Evolutionary conservation across 2,329 filamentous ascomycete genomes (phyloP).

Genomic region (Aspergillus puulaauensis): DNA sequence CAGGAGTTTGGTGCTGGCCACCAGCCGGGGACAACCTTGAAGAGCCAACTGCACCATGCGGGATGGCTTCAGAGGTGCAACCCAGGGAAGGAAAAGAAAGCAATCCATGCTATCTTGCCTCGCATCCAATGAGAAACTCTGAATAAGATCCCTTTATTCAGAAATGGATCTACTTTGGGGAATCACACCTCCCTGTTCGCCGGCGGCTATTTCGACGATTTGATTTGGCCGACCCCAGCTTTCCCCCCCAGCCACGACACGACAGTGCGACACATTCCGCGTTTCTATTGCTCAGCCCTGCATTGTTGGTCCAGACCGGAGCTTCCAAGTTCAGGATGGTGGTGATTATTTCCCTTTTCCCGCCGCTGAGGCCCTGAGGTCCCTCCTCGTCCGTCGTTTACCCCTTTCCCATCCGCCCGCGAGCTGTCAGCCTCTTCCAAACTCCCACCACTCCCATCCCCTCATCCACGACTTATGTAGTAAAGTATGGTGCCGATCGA

Average conservation of each 20-base stretch:
- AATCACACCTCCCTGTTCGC: slow-evolving; percentile 10
- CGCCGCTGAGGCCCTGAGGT: neutral
- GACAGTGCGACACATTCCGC: neutral
- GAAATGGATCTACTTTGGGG: neutral
- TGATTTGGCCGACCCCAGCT: slow-evolving; percentile 10
- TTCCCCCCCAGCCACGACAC: slow-evolving; percentile 10
- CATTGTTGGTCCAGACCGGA: slow-evolving; percentile 20
- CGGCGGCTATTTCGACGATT: slow-evolving; percentile 9
- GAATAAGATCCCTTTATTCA: neutral
- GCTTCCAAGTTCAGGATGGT: neutral
- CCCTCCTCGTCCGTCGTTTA: neutral
- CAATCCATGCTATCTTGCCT: neutral
- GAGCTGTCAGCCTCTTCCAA: neutral
- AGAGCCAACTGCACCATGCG: too few species aligned
- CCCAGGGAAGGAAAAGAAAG: too few species aligned
- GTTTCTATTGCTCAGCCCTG: slow-evolving; percentile 14
- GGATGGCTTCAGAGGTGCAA: neutral
- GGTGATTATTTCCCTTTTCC: slow-evolving; percentile 9
- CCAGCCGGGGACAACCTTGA: too few species aligned
- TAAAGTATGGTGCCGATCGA: neutral
- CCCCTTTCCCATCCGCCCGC: slow-evolving; percentile 5
- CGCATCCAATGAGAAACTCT: neutral
- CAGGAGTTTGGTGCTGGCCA: neutral
- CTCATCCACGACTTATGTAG: neutral
- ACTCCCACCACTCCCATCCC: neutral